Evolutionary conservation across 805 yeast species (phyloP), one percentile per base, ranked within the genome.

Genomic region (Cyberlindnera suaveolens): DNA sequence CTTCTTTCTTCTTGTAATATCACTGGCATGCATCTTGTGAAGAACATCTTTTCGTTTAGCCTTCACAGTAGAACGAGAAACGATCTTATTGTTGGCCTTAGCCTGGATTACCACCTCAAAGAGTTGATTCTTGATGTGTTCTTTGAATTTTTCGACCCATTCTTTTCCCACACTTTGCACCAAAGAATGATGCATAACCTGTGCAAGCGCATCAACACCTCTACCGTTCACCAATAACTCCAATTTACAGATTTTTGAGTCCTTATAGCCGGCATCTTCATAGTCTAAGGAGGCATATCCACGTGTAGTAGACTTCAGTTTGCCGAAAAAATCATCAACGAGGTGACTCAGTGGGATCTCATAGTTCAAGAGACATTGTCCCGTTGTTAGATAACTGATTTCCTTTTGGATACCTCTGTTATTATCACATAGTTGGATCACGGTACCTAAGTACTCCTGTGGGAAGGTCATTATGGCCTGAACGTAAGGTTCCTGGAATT

Each of bases 221-320:
- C 70, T 77, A 3, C 96, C 96, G 61, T 91, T 93, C 5, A 91
- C 96, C 44, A 91, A 69, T 36, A 93, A 70, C 60, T 91, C 97
- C 66, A 91, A 66, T 58, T 91, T 93, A 30, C 86, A 89, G 18
- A 91, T 78, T 57, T 86, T 89, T 1, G 95, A 78, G 30, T 77
- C 74, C 50, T 69, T 73, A 64, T 89, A 91, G 0, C 98, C 99
- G 5, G 84, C 80, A 58, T 91, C 98, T 54, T 93, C 97, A 57
- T 91, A 91, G 64, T 91, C 98, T 41, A 91, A 69, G 1, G 96
- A 86, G 0, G 96, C 98, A 64, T 86, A 91, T 1, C 99, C 99
- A 57, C 80, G 78, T 0, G 98, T 87, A 1, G 80, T 74, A 2
- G 96, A 90, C 61, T 91, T 91, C 45, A 91, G 70, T 60, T 85